Base-by-base conservation (phyloP, 78 protist species). In the Monosiga brevicollis region DNA sequence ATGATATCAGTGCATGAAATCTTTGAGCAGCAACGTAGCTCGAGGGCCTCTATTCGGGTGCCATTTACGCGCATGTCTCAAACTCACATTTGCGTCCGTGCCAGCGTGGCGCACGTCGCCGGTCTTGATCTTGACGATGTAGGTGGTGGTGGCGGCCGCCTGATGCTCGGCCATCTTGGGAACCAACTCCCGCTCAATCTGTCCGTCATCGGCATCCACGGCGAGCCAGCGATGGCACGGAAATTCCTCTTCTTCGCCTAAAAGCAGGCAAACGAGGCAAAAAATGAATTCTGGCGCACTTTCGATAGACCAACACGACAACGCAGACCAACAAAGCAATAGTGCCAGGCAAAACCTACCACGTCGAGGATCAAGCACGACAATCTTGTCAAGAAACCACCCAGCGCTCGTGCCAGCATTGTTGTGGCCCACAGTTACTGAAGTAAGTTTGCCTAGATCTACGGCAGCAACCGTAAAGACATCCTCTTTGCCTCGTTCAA, bases 341-440 rank as follows among this genome's bases (percentile, higher is more conserved):
- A n/a, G n/a, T n/a, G n/a, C n/a, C n/a, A n/a, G n/a, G n/a, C n/a
- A n/a, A n/a, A n/a, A n/a, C n/a, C n/a, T n/a, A n/a, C n/a, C n/a
- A n/a, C n/a, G n/a, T n/a, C n/a, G n/a, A n/a, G 75, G 73, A 36
- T 41, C 40, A 3, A 37, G 32, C 74, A 80, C 84, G 1, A 24
- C 76, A 23, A 81, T 15, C 71, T 70, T 49, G 22, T 29, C 84
- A 15, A 81, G 76, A 77, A 22, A 71, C 84, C 84, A 81, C 37
- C 72, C 84, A 1, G 79, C 37, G 24, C 84, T 75, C 26, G 36
- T 35, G 42, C 84, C 84, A n/a, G 35, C 39, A 77, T 54, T 71
- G 70, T 81, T 77, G 70, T 71, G 75, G 32, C 43, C 78, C 3
- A 81, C 20, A 22, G 0, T 25, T 23, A 81, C 24, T 54, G 43